Evolutionary conservation across 2,329 filamentous ascomycete genomes (phyloP), one percentile per base, ranked within the genome.

Genomic region (Calycina herbarum): DNA sequence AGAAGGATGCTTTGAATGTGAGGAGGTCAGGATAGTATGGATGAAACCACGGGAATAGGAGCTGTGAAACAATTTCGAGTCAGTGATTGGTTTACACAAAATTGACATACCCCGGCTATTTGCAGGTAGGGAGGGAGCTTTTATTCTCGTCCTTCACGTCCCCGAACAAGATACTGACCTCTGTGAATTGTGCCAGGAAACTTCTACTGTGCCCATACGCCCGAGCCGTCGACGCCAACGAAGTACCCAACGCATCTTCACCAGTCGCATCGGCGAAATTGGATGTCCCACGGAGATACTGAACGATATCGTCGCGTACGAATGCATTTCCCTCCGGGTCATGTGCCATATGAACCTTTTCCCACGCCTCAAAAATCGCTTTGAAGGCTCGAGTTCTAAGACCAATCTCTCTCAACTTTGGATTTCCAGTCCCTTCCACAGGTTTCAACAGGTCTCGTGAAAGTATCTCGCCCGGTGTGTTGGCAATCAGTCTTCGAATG

Each of bases 11-110:
- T 51, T 51, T 51, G 45, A 51, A 24, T 4, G 45, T 24, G n/a
- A 51, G 45, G n/a, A 51, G 45, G 8, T 51, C 45, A 4, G 45
- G 20, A 13, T 51, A 51, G 20, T 51, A 51, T 24, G 45, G 45
- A 51, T 24, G n/a, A 51, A 51, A 51, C 45, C 45, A 51, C 7
- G 45, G 45, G n/a, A 51, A 51, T 51, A 51, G 17, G 20, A 51
- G 45, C 45, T 51, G 45, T 51, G 45, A 51, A 11, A 45, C 3
- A 27, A 27, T 51, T 13, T 51, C 20, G 3, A 24, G 3, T 51
- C 20, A 27, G 45, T 24, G 7, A 51, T 15, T 38, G 13, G 10
- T 38, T 15, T 38, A 15, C 13, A 38, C 13, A 38, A 8, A 38
- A 38, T 31, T 3, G 29, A 31, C 31, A 33, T 33, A 33, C 31